Conservation (phyloP, 1,139 yeast species). For the Blastobotrys capitulatus region DNA sequence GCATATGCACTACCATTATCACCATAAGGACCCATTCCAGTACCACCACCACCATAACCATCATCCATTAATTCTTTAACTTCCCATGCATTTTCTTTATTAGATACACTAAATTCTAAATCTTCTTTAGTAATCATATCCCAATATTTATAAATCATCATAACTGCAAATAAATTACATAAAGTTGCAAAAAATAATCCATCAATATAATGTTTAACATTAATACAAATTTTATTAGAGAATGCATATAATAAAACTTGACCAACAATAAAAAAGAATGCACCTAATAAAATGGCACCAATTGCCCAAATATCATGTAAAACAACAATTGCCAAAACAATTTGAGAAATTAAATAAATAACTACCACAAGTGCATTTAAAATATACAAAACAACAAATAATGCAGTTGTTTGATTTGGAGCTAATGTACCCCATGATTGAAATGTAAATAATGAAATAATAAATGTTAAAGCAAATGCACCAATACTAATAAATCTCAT, state of each 20-base stretch:
- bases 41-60: constrained; percentile 31
- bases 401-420: constrained; percentile 49
- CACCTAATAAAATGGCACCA: constrained; percentile 69
- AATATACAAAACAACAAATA: constrained; percentile 66
- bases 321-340: constrained; percentile 61
- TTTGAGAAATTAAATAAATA: constrained; percentile 61
- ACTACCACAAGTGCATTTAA: constrained; percentile 63
- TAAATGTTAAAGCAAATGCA: constrained; percentile 60
- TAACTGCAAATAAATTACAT: constrained; percentile 71
- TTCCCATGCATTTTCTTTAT: constrained; percentile 43
- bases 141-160: constrained; percentile 97
- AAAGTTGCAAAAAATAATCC: constrained; percentile 82
- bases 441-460: constrained; percentile 67
- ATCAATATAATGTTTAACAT: constrained; percentile 80
- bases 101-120: constrained; percentile 80
- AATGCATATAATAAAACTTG: constrained; percentile 70
- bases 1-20: constrained; percentile 37
- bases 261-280: constrained; percentile 72
- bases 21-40: constrained; percentile 12
- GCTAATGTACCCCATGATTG: constrained; percentile 52
- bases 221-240: constrained; percentile 58
- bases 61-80: constrained; percentile 44
- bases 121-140: constrained; percentile 95
- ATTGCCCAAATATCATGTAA: constrained; percentile 80
- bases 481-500: constrained; percentile 45